Evolutionary conservation across 495 filamentous ascomycete genomes (phyloP).

Genomic region (Hypomontagnella submonticulosa): DNA sequence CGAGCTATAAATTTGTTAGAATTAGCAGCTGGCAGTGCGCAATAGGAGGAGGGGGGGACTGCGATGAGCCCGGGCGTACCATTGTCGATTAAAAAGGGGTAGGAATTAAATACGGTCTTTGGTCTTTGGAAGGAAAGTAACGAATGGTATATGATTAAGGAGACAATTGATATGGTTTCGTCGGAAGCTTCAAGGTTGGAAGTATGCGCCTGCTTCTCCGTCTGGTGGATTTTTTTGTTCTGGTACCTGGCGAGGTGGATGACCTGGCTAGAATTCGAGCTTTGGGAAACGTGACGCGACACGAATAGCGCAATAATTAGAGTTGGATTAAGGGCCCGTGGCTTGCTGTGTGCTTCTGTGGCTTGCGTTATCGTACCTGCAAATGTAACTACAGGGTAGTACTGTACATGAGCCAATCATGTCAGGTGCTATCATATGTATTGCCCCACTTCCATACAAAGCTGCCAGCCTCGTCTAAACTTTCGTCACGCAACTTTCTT

Average conservation of each 20-base stretch:
- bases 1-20: conserved; percentile 69
- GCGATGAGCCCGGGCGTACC: conserved; percentile 39
- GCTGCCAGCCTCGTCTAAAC: conserved; percentile 38
- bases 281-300: conserved; percentile 34
- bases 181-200: background rate
- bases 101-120: no score
- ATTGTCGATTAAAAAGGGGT: conserved; percentile 47
- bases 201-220: background rate
- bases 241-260: conserved; percentile 21
- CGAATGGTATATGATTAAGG: no score
- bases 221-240: background rate
- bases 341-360: background rate
- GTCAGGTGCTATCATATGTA: background rate
- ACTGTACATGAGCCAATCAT: conserved; percentile 13
- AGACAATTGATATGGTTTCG: no score
- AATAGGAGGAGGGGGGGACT: background rate
- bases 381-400: background rate
- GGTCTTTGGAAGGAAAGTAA: no score
- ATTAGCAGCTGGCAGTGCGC: conserved; percentile 32
- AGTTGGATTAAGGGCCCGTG: conserved; percentile 5
- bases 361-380: background rate
- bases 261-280: conserved; percentile 27
- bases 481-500: conserved; percentile 26
- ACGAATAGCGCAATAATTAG: conserved; percentile 14
- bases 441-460: conserved; percentile 13